A percentile compares a stretch with the other conserved stretches of the same genome.
phyloP scores from a whole-genome alignment of 352 stramenopile genomes.

The Phytophthora citricola region DNA sequence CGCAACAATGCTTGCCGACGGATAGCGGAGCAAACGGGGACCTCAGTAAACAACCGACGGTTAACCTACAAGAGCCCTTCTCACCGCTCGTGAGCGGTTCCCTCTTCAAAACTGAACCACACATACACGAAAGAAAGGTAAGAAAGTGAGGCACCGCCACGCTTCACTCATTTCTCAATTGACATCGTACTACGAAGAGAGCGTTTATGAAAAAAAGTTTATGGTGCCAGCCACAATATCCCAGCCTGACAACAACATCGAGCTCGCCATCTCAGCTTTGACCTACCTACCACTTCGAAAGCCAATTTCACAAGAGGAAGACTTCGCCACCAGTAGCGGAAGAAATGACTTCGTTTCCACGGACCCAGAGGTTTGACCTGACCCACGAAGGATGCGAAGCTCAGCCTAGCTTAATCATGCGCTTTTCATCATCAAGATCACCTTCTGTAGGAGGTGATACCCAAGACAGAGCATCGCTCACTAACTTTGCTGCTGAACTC shows the following conservation, averaged over 20 bases:
- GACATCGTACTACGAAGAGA: not conserved
- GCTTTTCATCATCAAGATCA: not conserved
- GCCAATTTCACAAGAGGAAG: slow-evolving; percentile 20
- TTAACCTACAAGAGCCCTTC: slow-evolving; percentile 13
- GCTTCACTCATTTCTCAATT: slow-evolving; percentile 16
- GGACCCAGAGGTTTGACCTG: not conserved
- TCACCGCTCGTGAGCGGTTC: not conserved
- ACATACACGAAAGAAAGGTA: slow-evolving; percentile 8
- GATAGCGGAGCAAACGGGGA: not conserved
- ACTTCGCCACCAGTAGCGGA: not conserved
- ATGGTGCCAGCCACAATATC: slow-evolving; percentile 13
- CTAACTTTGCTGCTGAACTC: not conserved
- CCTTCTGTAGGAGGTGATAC: slow-evolving; percentile 5
- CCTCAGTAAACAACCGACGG: not conserved
- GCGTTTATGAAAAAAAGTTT: not conserved
- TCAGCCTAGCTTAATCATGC: slow-evolving; percentile 1
- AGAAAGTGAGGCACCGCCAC: not conserved
- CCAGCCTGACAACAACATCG: slow-evolving; percentile 1
- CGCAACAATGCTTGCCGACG: slow-evolving; percentile 6
- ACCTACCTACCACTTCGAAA: slow-evolving; percentile 15
- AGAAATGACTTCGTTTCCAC: not conserved
- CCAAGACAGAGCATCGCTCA: not conserved
- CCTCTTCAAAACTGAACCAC: slow-evolving; percentile 11
- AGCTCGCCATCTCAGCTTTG: slow-evolving; percentile 18
- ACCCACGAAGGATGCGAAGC: slow-evolving; percentile 2